Percentiles rank a stretch among this genome's conserved stretches.
Conservation (phyloP, 306 rosid species). For the Lagenaria siceraria region DNA sequence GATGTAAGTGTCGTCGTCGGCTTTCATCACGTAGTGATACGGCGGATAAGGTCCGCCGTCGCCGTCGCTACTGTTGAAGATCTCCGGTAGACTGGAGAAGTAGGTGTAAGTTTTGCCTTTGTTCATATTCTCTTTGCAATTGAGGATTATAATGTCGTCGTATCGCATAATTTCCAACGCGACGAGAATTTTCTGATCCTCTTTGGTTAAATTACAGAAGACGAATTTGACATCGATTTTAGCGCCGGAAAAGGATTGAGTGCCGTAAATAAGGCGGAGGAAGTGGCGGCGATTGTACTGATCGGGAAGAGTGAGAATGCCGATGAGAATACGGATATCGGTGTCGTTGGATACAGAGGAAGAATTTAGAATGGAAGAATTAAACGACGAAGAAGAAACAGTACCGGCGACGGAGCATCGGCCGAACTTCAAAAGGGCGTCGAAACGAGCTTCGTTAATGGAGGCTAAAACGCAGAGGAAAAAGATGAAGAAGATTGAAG, state of each 20-base stretch:
- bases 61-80: conserved; percentile 37
- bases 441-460: conserved; percentile 52
- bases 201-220: conserved; percentile 85
- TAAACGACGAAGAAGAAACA: not conserved
- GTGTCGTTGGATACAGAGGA: conserved; percentile 15
- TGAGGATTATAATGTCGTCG: conserved; percentile 71
- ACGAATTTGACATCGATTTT: conserved; percentile 75
- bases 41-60: conserved; percentile 38
- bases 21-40: conserved; percentile 79
- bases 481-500: conserved; percentile 35
- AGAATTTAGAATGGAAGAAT: not conserved
- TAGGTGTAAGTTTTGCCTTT: conserved; percentile 73
- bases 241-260: conserved; percentile 34
- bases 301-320: conserved; percentile 81
- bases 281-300: conserved; percentile 88
- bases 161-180: conserved; percentile 70
- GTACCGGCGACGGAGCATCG: conserved; percentile 15
- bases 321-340: conserved; percentile 58
- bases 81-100: conserved; percentile 61
- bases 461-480: conserved; percentile 62
- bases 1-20: conserved; percentile 67
- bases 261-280: conserved; percentile 77
- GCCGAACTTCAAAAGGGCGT: conserved; percentile 25
- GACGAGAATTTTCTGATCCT: conserved; percentile 57
- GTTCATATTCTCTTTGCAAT: conserved; percentile 93